These are phyloP conservation scores for Trichophyton mentagrophytes DNA, from an alignment of 2,329 filamentous ascomycete species.

Conservation along the genomic window DNA sequence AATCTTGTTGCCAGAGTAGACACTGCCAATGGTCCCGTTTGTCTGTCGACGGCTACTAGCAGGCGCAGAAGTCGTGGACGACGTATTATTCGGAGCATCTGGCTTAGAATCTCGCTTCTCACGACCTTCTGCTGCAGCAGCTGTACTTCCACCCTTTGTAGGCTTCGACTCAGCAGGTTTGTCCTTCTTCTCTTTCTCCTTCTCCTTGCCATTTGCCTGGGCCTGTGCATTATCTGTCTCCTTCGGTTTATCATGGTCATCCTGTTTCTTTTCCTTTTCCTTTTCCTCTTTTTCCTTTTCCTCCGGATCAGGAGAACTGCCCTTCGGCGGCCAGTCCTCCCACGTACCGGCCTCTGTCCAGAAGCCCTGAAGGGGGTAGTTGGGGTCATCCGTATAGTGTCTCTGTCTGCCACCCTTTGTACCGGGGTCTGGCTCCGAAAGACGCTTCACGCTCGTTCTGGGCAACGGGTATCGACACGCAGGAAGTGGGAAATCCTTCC, in stretches of 20 bases:
- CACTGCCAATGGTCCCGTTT: conserved; percentile 52
- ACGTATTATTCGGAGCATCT: neutral
- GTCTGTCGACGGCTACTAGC: conserved; percentile 47
- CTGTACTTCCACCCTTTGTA: neutral
- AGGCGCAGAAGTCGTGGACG: conserved; percentile 16
- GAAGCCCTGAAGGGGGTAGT: conserved; percentile 6
- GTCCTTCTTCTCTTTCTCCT: neutral
- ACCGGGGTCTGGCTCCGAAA: conserved; percentile 9
- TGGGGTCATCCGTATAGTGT: conserved; percentile 10
- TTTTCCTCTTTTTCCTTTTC: neutral
- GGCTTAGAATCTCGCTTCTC: neutral
- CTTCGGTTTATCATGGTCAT: too few species aligned
- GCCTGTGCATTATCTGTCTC: too few species aligned
- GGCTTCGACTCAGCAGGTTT: neutral
- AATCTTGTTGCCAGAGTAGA: conserved; percentile 57
- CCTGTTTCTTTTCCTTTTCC: neutral
- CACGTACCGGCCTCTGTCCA: conserved; percentile 5
- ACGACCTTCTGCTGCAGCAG: neutral
- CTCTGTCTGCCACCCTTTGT: conserved; percentile 12
- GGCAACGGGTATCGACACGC: conserved; percentile 10
- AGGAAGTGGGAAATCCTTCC: conserved; percentile 10
- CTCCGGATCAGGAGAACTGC: conserved; percentile 17
- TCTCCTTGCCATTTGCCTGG: neutral
- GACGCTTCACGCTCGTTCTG: conserved; percentile 7
- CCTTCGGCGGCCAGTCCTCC: conserved; percentile 19